Evolutionary conservation across 495 filamentous ascomycete genomes (phyloP), one percentile per base, ranked within the genome.

Genomic region (Penicillium daleae): DNA sequence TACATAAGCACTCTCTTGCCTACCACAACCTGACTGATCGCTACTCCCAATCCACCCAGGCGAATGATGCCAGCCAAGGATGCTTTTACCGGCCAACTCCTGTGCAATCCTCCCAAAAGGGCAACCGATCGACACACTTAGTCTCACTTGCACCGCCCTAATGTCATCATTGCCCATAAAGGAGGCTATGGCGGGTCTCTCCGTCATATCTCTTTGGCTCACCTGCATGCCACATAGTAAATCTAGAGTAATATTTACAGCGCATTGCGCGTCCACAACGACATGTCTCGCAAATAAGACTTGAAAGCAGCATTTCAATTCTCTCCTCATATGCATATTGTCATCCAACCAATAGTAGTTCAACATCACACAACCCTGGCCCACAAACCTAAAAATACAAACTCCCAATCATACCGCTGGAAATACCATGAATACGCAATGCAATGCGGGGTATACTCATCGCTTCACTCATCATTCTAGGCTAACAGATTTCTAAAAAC

Each of bases 11-110:
- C 42, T 24, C 10, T 29, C 12, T 13, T 17, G 5, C 54, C 26
- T 21, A 10, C n/a, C n/a, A 17, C 19, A 48, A 21, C 13, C 21
- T 24, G n/a, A n/a, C n/a, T n/a, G n/a, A n/a, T n/a, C n/a, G 7
- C 17, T 32, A 32, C n/a, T n/a, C n/a, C n/a, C 26, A 22, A 33
- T 22, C 29, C 22, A 62, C 32, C 53, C 50, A 13, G 21, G 42
- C 40, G 29, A 31, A 27, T 62, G 54, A 63, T 63, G 60, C 37
- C n/a, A 58, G 54, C 60, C 54, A 57, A 62, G 60, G 33, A 32
- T 21, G 21, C 19, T n/a, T 57, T 53, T 24, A 31, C 60, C 26
- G 48, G 55, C 26, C 60, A 63, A 57, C 48, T 58, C n/a, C 46
- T 27, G 60, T 53, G 26, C 48, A n/a, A 27, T 44, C 15, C 21